Conservation (phyloP, 768 basidiomycete genomes). For the Infundibulicybe gibba region DNA sequence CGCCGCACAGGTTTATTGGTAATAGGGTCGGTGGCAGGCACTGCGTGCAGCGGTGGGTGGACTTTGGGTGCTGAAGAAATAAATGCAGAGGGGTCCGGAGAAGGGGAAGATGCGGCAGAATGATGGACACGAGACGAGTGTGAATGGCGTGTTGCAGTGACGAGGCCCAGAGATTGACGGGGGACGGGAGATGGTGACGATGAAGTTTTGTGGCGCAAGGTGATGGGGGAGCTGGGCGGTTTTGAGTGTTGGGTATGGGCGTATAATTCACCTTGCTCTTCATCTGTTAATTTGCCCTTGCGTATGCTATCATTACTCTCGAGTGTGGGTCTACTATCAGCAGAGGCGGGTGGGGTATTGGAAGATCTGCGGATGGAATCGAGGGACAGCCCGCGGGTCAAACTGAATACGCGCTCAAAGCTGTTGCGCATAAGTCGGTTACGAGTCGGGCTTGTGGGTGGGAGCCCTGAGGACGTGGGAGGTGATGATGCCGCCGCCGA, state of each 20-base stretch:
- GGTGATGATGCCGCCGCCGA: constrained; percentile 2
- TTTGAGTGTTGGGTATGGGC: neutral
- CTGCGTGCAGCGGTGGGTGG: constrained; percentile 29
- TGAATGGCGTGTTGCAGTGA: constrained; percentile 11
- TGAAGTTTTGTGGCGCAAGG: neutral
- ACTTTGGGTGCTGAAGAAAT: constrained; percentile 2
- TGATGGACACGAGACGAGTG: constrained; percentile 10
- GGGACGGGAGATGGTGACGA: constrained; percentile 13
- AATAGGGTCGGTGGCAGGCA: constrained; percentile 29
- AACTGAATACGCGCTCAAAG: constrained; percentile 57
- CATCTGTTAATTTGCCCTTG: constrained; percentile 22
- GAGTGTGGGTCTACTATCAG: constrained; percentile 18
- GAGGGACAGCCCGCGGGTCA: constrained; percentile 47
- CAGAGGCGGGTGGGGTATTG: constrained; percentile 11
- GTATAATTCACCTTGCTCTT: constrained; percentile 24
- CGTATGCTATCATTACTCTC: constrained; percentile 12
- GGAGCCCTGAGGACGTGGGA: neutral
- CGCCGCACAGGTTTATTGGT: constrained; percentile 46
- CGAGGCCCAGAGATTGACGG: constrained; percentile 16
- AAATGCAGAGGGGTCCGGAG: constrained; percentile 14
- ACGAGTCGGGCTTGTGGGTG: constrained; percentile 15
- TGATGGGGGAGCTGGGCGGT: neutral
- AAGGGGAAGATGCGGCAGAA: constrained; percentile 7
- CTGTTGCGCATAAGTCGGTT: constrained; percentile 48
- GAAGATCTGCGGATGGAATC: constrained; percentile 40